Base-by-base conservation (phyloP, 371 early-diverging fungal genomes). In the Rhizopus sp. region DNA sequence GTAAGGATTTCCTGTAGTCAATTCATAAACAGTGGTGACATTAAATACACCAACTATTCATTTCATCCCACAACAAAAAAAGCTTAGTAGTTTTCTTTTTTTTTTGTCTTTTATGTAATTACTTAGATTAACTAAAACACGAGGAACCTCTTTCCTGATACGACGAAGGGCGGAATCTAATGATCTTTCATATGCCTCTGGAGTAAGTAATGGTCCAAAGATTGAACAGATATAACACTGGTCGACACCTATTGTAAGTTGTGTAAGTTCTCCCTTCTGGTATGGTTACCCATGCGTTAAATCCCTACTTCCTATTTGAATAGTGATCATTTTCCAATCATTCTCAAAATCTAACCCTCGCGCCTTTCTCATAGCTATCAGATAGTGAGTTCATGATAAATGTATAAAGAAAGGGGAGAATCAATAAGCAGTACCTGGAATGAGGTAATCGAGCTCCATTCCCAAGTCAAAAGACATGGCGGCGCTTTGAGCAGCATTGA, bases 401-500 rank as follows among this genome's bases (percentile, higher is more conserved):
- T 59, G 2, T 23, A 23, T 2, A 23, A 23, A 23, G 23, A 23
- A 23, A 23, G 23, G 23, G 23, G 23, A 23, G 23, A 2, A 23
- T 23, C 2, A 2, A 2, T 23, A 37, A 37, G 38, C 38, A 37
- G 6, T 37, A 37, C 38, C 13, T 37, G 38, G 13, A 37, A 37
- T 13, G 8, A 75, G 53, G 55, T 72, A 75, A 40, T 58, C 55
- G 10, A 72, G 29, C 46, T 75, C 68, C 23, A 48, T 47, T 7
- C 62, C 46, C 29, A 75, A 56, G 38, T 72, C 72, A 23, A 40
- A 39, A 1, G 66, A 67, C 42, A 69, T 39, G 10, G 63, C 64
- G 23, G 70, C 72, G 29, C 64, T 63, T 30, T 64, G 58, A 13
- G 75, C 75, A 13, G 65, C 69, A 53, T 75, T 69, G n/a, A 75